These are phyloP conservation scores for Dacryopinax primogenitus DNA, from an alignment of 768 basidiomycete genomes.

Conservation along the genomic window DNA sequence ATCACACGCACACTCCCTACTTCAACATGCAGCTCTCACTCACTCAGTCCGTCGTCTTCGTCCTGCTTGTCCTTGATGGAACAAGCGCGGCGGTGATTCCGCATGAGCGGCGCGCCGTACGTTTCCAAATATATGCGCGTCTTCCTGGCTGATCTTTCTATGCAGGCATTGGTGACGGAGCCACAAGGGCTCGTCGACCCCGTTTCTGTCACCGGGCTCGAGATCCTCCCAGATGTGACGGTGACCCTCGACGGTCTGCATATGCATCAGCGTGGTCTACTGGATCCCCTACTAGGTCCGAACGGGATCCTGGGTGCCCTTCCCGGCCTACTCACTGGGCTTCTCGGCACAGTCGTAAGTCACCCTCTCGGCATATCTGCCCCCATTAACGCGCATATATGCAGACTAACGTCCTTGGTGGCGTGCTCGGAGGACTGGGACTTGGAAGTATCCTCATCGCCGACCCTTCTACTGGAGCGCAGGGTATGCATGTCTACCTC, in stretches of 20 bases:
- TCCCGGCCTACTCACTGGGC: neutral
- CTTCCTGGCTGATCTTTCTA: too few species aligned
- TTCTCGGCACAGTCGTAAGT: neutral
- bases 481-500: conserved; percentile 4
- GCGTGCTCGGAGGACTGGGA: neutral
- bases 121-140: neutral
- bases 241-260: neutral
- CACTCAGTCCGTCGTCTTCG: neutral
- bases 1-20: neutral
- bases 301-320: neutral
- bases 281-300: neutral
- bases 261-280: neutral
- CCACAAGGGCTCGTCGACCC: neutral
- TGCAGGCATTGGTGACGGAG: neutral
- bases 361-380: neutral
- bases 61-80: neutral
- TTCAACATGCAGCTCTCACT: neutral
- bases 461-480: neutral
- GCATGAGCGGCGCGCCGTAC: neutral
- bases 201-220: neutral
- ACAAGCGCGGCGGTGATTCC: neutral
- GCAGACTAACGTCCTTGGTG: neutral
- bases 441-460: neutral
- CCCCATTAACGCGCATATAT: neutral
- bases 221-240: neutral